These are phyloP conservation scores for Parasitella parasitica DNA, from an alignment of 371 early-diverging fungal genomes.

Conservation along the genomic window DNA sequence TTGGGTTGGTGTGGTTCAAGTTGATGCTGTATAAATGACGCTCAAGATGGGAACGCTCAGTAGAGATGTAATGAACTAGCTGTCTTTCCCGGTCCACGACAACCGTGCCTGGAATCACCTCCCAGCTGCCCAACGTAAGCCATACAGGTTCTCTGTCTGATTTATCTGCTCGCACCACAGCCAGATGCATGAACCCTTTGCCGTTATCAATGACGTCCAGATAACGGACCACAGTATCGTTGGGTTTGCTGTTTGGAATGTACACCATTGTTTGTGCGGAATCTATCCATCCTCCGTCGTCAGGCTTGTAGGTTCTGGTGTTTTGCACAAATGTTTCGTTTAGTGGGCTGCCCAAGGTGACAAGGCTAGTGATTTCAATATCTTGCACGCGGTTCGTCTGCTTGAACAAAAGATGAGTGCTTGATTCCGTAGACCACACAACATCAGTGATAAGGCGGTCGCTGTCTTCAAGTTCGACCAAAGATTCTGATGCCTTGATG, in stretches of 20 bases:
- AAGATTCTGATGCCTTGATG: slow-evolving; percentile 7
- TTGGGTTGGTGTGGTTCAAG: slow-evolving; percentile 14
- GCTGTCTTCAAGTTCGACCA: slow-evolving; percentile 52
- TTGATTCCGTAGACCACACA: slow-evolving; percentile 67
- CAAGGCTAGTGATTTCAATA: slow-evolving; percentile 63
- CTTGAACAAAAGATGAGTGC: slow-evolving; percentile 66
- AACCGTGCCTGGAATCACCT: slow-evolving; percentile 68
- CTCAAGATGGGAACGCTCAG: slow-evolving; percentile 71
- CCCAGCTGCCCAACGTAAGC: slow-evolving; percentile 85
- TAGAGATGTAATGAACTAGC: slow-evolving; percentile 63
- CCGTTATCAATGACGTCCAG: slow-evolving; percentile 74
- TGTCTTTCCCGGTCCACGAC: slow-evolving; percentile 55
- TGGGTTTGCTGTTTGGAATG: slow-evolving; percentile 25
- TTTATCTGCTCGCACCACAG: slow-evolving; percentile 48
- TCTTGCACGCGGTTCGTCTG: slow-evolving; percentile 89
- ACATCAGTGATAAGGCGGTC: slow-evolving; percentile 80
- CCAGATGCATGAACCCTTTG: slow-evolving; percentile 80
- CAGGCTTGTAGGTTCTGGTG: slow-evolving; percentile 55
- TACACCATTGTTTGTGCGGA: slow-evolving; percentile 46
- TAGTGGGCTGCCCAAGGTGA: slow-evolving; percentile 5
- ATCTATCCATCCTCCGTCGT: slow-evolving; percentile 76
- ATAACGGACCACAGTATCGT: slow-evolving; percentile 52
- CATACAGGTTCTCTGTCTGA: slow-evolving; percentile 38
- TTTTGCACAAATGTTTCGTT: slow-evolving; percentile 26
- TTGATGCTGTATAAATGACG: slow-evolving; percentile 66